Evolutionary conservation across 1,284 basidiomycete genomes (phyloP), one percentile per base, ranked within the genome.

Genomic region (Calocybe gambosa): DNA sequence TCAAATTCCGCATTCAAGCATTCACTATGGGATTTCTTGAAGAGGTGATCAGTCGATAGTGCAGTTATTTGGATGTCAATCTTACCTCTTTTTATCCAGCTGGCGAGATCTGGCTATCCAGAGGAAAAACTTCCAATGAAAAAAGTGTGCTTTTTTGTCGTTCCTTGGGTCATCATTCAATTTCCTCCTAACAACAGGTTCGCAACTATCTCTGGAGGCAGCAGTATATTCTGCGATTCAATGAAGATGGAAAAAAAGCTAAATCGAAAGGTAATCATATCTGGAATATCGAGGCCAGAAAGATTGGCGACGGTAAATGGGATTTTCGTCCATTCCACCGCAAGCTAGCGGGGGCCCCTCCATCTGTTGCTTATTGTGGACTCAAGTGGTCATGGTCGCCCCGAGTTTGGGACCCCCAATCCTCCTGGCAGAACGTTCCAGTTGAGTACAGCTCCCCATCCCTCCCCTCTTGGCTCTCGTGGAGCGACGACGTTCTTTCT

Each of bases 191-290:
- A 57, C 71, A 74, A 52, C 66, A 94, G 87, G 85, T 98, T 66
- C 91, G 95, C 57, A 90, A 93, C 61, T 99, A 96, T 70, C 80
- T 99, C 39, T 99, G 96, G 96, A 87, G 74, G 55, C 85, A 89
- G 55, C 86, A 88, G 19, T 88, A 89, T 61, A 99, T 99, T 61
- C 88, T 94, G 38, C 88, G 96, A 21, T 99, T 95, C 77, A 99
- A 99, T 64, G 93, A 98, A 60, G 96, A 99, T 64, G 96, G 93
- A 28, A 97, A 97, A 68, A 99, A 99, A 70, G 91, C 94, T 26
- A 99, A 99, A 70, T 95, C 93, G 44, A 98, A 98, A 73, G 96
- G 96, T 43, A 99, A 99, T 66, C 95, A 99, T 62, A 96, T 99
- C 55, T 99, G 96, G 96, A 95, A 94, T 61, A 88, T 99, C 42